A percentile compares a stretch with the other conserved stretches of the same genome.
phyloP scores from a whole-genome alignment of 495 filamentous ascomycete species.

The Geopyxis carbonaria region DNA sequence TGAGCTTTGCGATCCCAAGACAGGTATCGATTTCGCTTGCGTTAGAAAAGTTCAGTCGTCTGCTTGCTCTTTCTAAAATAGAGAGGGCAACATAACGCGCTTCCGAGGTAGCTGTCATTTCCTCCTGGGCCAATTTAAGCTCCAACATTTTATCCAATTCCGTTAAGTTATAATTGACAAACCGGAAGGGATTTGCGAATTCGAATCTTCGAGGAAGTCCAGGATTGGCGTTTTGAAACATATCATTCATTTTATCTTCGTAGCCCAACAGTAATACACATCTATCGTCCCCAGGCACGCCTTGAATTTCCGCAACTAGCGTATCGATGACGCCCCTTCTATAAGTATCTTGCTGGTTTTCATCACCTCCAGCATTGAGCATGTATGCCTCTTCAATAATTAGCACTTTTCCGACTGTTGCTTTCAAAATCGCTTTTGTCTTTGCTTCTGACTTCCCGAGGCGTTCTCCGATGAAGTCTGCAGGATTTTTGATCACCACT shows the following conservation, averaged over 20 bases:
- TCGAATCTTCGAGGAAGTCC: slow-evolving; percentile 56
- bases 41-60: slow-evolving; percentile 44
- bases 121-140: slow-evolving; percentile 34
- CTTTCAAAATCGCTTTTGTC: slow-evolving; percentile 52
- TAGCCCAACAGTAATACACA: slow-evolving; percentile 67
- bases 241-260: slow-evolving; percentile 53
- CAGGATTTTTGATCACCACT: slow-evolving; percentile 52
- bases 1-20: slow-evolving; percentile 41
- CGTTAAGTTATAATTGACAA: slow-evolving; percentile 27
- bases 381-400: slow-evolving; percentile 64
- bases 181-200: slow-evolving; percentile 41
- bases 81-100: slow-evolving; percentile 34
- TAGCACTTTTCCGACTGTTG: slow-evolving; percentile 52
- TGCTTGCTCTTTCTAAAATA: slow-evolving; percentile 35
- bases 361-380: slow-evolving; percentile 19
- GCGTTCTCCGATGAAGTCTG: slow-evolving; percentile 50
- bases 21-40: slow-evolving; percentile 49
- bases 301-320: slow-evolving; percentile 71
- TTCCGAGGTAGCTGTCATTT: slow-evolving; percentile 29
- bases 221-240: slow-evolving; percentile 70
- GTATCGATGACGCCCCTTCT: slow-evolving; percentile 55
- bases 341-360: slow-evolving; percentile 32
- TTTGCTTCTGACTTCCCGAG: slow-evolving; percentile 52
- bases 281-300: slow-evolving; percentile 55
- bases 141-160: slow-evolving; percentile 27